phyloP scores from a whole-genome alignment of 176 grass and related monocot genomes.

The Calamus simplicifolius region DNA sequence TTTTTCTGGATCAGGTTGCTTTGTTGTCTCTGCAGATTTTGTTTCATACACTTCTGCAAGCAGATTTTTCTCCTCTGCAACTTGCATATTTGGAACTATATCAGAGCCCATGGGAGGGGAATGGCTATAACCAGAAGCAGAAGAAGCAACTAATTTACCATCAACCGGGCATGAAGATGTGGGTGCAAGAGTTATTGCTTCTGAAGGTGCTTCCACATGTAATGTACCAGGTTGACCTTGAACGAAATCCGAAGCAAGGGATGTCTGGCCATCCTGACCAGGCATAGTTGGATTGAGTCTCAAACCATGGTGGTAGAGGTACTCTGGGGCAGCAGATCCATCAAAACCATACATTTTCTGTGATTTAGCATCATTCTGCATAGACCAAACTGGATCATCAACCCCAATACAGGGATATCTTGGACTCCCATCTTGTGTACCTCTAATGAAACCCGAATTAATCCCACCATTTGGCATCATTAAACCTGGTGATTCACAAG shows the following conservation, averaged over 20 bases:
- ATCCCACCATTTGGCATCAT: conserved; percentile 21
- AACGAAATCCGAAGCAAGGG: conserved; percentile 35
- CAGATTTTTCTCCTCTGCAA: conserved; percentile 18
- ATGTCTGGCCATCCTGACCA: conserved; percentile 27
- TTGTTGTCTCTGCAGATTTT: conserved; percentile 11
- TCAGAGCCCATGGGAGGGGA: conserved; percentile 25
- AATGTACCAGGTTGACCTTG: conserved; percentile 32
- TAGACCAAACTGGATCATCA: conserved; percentile 49
- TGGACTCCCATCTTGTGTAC: conserved; percentile 62
- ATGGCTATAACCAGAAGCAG: conserved; percentile 16
- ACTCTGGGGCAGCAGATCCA: conserved; percentile 33
- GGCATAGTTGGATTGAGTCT: conserved; percentile 33
- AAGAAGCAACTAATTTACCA: conserved; percentile 28
- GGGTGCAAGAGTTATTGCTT: conserved; percentile 25
- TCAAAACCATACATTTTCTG: conserved; percentile 54
- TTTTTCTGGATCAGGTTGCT: background rate
- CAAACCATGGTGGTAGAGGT: conserved; percentile 28
- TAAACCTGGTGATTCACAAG: conserved; percentile 46
- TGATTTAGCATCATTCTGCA: conserved; percentile 29
- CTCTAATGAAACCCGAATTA: no score
- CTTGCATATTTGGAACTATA: conserved; percentile 17
- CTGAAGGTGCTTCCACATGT: conserved; percentile 27
- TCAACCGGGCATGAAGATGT: conserved; percentile 13
- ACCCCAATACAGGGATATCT: conserved; percentile 29
- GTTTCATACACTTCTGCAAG: conserved; percentile 22